These are phyloP conservation scores for Alternaria conjuncta DNA, from an alignment of 2,329 filamentous ascomycete genomes.

Conservation along the genomic window DNA sequence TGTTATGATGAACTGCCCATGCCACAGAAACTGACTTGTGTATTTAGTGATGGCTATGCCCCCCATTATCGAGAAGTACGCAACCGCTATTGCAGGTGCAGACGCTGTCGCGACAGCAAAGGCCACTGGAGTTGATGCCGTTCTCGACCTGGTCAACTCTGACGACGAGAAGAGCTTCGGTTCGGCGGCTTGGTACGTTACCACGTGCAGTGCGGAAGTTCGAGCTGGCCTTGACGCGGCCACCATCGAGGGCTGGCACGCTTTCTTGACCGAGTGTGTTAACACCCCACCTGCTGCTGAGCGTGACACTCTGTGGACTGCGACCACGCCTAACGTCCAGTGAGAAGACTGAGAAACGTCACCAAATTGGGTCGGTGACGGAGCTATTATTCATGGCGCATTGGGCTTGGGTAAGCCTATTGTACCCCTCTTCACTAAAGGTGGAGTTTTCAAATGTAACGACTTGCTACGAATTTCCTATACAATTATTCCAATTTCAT, in stretches of 20 bases:
- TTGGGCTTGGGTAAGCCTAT: neutral
- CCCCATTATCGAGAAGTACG: slow-evolving; percentile 63
- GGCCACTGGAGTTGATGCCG: slow-evolving; percentile 46
- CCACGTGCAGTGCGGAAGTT: slow-evolving; percentile 57
- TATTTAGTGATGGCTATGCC: slow-evolving; percentile 64
- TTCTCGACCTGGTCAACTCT: slow-evolving; percentile 59
- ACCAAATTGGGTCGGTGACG: neutral
- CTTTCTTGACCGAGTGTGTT: slow-evolving; percentile 63
- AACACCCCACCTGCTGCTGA: slow-evolving; percentile 56
- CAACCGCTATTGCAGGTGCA: slow-evolving; percentile 52
- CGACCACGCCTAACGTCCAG: slow-evolving; percentile 45
- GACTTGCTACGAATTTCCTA: neutral
- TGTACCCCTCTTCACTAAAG: neutral
- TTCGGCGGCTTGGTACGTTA: slow-evolving; percentile 67
- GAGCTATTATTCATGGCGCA: neutral
- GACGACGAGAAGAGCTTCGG: slow-evolving; percentile 60
- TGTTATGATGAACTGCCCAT: no score
- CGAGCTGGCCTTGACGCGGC: slow-evolving; percentile 55
- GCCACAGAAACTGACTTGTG: neutral
- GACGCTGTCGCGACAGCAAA: slow-evolving; percentile 40
- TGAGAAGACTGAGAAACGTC: slow-evolving; percentile 15
- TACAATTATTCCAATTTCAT: neutral
- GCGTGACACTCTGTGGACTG: slow-evolving; percentile 58
- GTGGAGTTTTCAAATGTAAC: neutral
- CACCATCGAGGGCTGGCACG: slow-evolving; percentile 57